These are phyloP conservation scores for Tolypocladium guangdongense DNA, from an alignment of 2,329 filamentous ascomycete species.

Conservation along the genomic window DNA sequence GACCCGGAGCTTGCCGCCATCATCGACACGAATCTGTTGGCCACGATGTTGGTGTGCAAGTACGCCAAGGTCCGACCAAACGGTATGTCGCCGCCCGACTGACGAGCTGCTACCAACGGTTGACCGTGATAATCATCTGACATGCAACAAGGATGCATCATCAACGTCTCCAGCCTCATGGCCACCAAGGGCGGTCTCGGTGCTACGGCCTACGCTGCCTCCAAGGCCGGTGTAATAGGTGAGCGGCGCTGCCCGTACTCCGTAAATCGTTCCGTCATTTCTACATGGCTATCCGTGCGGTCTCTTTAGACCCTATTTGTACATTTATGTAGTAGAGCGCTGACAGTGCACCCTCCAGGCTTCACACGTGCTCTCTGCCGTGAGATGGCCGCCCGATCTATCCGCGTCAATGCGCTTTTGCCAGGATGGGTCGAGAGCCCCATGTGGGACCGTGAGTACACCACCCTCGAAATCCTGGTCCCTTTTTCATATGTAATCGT, in stretches of 20 bases:
- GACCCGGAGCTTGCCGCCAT: constrained; percentile 42
- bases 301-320: constrained; percentile 3
- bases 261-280: constrained; percentile 3
- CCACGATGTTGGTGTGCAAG: constrained; percentile 53
- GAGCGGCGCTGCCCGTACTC: constrained; percentile 12
- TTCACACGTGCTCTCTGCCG: constrained; percentile 57
- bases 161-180: constrained; percentile 73
- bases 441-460: constrained; percentile 59
- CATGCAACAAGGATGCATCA: constrained; percentile 48
- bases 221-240: constrained; percentile 71
- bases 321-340: constrained; percentile 5
- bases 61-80: constrained; percentile 23
- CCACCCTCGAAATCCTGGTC: constrained; percentile 2
- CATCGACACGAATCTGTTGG: constrained; percentile 59
- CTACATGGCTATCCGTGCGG: constrained; percentile 1
- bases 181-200: constrained; percentile 59
- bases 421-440: constrained; percentile 75
- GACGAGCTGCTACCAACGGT: background rate
- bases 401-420: constrained; percentile 71
- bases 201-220: constrained; percentile 63
- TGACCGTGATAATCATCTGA: background rate
- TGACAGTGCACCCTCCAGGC: constrained; percentile 28
- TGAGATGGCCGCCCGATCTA: constrained; percentile 47
- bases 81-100: constrained; percentile 11
- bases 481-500: background rate